phyloP scores from a whole-genome alignment of 805 yeast genomes.

The Maudiozyma serrabonitensis region DNA sequence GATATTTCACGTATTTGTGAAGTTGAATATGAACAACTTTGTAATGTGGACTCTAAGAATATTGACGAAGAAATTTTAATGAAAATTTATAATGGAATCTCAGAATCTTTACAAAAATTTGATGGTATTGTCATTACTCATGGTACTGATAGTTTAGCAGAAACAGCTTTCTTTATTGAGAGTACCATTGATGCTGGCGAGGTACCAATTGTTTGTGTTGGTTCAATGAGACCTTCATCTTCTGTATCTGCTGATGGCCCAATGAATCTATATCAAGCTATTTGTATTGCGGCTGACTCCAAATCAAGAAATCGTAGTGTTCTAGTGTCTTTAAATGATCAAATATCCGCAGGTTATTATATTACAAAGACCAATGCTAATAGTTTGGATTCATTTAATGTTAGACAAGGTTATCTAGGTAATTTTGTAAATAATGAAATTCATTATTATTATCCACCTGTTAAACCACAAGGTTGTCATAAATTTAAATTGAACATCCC shows the following conservation, averaged over 20 bases:
- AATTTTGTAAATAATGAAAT: constrained; percentile 58
- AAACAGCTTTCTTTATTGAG: constrained; percentile 56
- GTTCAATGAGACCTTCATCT: constrained; percentile 68
- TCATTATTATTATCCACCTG: constrained; percentile 55
- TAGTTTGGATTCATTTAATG: constrained; percentile 59
- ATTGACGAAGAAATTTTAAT: constrained; percentile 39
- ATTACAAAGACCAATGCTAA: constrained; percentile 64
- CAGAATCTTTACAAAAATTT: constrained; percentile 35
- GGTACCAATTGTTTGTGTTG: constrained; percentile 58
- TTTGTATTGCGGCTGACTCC: constrained; percentile 46
- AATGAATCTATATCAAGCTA: constrained; percentile 62
- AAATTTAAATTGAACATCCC: constrained; percentile 32
- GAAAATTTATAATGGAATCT: constrained; percentile 38
- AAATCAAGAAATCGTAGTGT: constrained; percentile 49
- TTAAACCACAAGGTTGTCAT: constrained; percentile 43
- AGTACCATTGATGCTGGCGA: constrained; percentile 35
- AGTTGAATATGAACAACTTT: constrained; percentile 51
- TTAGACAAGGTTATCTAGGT: constrained; percentile 64
- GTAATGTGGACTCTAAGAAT: constrained; percentile 53
- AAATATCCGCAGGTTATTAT: constrained; percentile 60
- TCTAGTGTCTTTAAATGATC: constrained; percentile 56
- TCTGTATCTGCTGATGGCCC: constrained; percentile 66
- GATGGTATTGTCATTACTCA: constrained; percentile 60
- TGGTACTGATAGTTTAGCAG: constrained; percentile 65
- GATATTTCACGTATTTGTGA: constrained; percentile 45